Percentiles rank a stretch among this genome's conserved stretches.
These are phyloP conservation scores for Camellia sinensis DNA, from an alignment of 148 eudicot species.

Conservation along the genomic window DNA sequence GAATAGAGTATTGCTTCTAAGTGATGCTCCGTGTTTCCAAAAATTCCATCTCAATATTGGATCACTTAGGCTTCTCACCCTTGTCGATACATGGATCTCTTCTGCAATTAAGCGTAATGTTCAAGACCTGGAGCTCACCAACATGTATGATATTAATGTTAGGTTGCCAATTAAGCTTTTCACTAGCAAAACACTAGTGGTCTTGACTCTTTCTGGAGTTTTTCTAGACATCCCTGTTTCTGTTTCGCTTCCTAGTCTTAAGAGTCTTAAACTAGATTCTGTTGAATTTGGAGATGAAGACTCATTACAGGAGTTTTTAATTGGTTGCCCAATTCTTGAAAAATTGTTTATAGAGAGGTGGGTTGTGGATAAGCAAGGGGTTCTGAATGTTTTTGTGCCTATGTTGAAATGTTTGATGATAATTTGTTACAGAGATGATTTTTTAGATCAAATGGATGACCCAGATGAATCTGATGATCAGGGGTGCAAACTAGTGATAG, in stretches of 20 bases:
- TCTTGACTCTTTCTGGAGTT: conserved; percentile 16
- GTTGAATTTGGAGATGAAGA: conserved; percentile 5
- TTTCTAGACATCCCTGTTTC: neutral
- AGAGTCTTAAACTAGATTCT: conserved; percentile 16
- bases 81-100: conserved; percentile 13
- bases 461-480: neutral
- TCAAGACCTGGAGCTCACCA: conserved; percentile 22
- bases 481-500: conserved; percentile 2
- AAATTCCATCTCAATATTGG: conserved; percentile 4
- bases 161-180: conserved; percentile 3
- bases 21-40: conserved; percentile 15
- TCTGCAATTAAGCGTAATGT: conserved; percentile 18
- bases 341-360: conserved; percentile 15
- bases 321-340: conserved; percentile 24
- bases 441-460: neutral
- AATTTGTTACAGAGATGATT: neutral
- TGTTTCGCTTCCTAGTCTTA: conserved; percentile 28
- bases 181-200: conserved; percentile 25
- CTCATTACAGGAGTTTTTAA: conserved; percentile 19
- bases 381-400: conserved; percentile 1
- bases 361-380: neutral
- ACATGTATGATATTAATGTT: neutral
- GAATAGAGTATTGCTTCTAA: conserved; percentile 20
- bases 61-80: neutral
- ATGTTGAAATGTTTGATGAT: conserved; percentile 1